Percentiles rank a stretch among this genome's conserved stretches.
Conservation (phyloP, 805 yeast genomes). For the Spathaspora hagerdaliae region DNA sequence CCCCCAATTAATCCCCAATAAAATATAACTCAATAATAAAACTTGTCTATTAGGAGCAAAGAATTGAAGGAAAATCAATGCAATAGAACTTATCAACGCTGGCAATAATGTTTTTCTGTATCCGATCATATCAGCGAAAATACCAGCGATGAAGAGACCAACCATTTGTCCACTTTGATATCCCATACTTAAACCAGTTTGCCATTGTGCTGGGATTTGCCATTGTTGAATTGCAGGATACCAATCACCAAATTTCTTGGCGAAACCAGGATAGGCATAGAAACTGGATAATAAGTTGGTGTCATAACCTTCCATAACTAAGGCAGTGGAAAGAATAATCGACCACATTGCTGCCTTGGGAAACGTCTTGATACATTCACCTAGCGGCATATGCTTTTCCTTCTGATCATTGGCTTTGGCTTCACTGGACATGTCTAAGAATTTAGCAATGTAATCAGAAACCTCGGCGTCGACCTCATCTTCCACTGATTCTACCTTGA, state of each 20-base stretch:
- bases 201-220: conserved; percentile 32
- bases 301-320: conserved; percentile 41
- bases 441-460: conserved; percentile 33
- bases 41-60: conserved; percentile 39
- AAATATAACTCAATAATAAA: conserved; percentile 39
- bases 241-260: conserved; percentile 26
- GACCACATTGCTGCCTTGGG: conserved; percentile 40
- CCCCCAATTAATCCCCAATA: conserved; percentile 53
- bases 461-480: conserved; percentile 8
- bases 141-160: conserved; percentile 45
- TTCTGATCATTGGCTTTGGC: conserved; percentile 25
- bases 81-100: conserved; percentile 24
- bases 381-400: conserved; percentile 32
- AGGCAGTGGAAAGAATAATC: conserved; percentile 29
- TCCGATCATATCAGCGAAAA: conserved; percentile 43
- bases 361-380: conserved; percentile 32
- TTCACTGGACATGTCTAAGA: conserved; percentile 30
- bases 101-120: conserved; percentile 35
- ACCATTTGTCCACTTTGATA: conserved; percentile 39
- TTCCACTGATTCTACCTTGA: too few relatives aligned
- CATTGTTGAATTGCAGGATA: conserved; percentile 20
- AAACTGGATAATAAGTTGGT: conserved; percentile 28
- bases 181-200: conserved; percentile 33
- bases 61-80: conserved; percentile 45
- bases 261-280: conserved; percentile 33